Conservation (phyloP, 2,329 filamentous ascomycete species). For the Trichophyton benhamiae region DNA sequence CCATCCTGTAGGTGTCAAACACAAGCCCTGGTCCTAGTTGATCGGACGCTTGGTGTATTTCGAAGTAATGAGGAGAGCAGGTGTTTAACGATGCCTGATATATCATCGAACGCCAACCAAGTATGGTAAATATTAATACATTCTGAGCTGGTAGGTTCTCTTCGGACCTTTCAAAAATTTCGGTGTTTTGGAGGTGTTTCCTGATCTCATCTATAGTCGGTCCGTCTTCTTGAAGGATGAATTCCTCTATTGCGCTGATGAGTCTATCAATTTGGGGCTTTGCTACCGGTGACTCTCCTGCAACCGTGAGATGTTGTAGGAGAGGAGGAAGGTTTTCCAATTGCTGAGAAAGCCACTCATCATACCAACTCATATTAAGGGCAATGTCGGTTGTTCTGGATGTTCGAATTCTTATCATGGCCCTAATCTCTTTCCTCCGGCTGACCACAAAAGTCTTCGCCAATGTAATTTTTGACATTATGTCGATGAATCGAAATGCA, state of each 20-base stretch:
- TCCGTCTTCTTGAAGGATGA: neutral
- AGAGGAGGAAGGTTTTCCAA: neutral
- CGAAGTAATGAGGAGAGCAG: neutral
- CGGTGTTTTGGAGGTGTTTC: neutral
- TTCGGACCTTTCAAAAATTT: neutral
- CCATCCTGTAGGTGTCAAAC: neutral
- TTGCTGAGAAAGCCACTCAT: neutral
- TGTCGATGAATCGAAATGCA: too few species aligned
- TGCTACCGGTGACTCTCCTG: neutral
- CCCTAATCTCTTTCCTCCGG: neutral
- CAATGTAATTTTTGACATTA: too few species aligned
- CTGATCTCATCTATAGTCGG: neutral
- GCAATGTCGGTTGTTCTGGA: neutral
- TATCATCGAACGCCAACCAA: neutral
- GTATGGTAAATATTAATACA: neutral
- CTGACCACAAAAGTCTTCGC: neutral
- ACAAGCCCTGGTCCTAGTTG: neutral
- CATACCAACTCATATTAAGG: neutral
- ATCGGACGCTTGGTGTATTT: neutral
- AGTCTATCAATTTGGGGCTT: neutral
- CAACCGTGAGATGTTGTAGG: neutral
- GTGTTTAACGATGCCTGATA: neutral
- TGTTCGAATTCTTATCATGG: neutral
- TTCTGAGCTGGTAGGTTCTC: neutral
- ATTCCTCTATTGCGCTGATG: neutral